Evolutionary conservation across 2,329 filamentous ascomycete genomes (phyloP).

Genomic region (Sclerotinia sclerotiorum): DNA sequence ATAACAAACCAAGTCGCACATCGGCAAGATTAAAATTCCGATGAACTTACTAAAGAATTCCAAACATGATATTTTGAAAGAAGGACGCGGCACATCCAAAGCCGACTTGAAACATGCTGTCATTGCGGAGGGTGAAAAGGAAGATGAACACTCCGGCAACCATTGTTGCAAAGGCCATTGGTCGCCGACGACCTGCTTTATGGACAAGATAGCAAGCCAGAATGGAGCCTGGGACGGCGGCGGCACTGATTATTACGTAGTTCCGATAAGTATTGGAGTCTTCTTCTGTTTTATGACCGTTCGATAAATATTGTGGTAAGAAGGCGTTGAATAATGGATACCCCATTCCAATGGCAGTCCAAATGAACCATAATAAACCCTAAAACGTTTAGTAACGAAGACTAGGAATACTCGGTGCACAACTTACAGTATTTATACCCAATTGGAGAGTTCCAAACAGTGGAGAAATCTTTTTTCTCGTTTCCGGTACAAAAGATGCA

Average conservation of each 20-base stretch:
- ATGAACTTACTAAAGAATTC: conserved; percentile 58
- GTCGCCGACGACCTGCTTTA: conserved; percentile 69
- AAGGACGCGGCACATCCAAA: conserved; percentile 70
- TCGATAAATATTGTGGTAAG: conserved; percentile 79
- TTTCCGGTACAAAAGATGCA: conserved; percentile 54
- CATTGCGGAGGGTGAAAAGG: conserved; percentile 60
- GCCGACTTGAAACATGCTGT: conserved; percentile 58
- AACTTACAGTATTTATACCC: conserved; percentile 48
- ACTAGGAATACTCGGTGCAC: neutral
- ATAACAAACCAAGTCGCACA: neutral
- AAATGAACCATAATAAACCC: conserved; percentile 70
- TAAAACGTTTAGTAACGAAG: neutral
- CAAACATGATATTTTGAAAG: conserved; percentile 75
- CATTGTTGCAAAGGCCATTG: conserved; percentile 66
- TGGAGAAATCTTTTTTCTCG: conserved; percentile 63
- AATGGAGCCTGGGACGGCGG: conserved; percentile 74
- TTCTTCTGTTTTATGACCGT: conserved; percentile 49
- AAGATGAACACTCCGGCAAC: conserved; percentile 70
- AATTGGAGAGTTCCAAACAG: conserved; percentile 59
- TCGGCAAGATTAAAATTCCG: neutral
- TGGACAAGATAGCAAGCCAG: conserved; percentile 73
- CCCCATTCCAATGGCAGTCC: conserved; percentile 80
- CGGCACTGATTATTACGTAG: conserved; percentile 76
- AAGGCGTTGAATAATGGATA: conserved; percentile 90
- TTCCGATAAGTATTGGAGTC: conserved; percentile 65